A percentile compares a stretch with the other conserved stretches of the same genome.
phyloP scores from a whole-genome alignment of 176 grass and related monocot genomes.

The Cocos nucifera region DNA sequence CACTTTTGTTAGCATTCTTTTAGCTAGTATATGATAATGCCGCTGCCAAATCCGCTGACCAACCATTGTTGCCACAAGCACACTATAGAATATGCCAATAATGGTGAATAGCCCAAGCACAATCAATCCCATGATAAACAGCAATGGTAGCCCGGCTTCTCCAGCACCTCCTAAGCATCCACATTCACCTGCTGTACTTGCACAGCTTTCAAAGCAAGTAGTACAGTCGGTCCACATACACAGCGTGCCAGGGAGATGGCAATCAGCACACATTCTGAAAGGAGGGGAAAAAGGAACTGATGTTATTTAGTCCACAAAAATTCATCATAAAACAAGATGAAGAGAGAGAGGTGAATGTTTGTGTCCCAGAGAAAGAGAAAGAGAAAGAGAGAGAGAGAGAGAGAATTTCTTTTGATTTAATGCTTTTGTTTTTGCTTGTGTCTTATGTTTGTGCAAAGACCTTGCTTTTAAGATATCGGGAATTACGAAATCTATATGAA shows the following conservation, averaged over 20 bases:
- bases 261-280: slow-evolving; percentile 84
- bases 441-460: too few relatives aligned
- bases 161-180: slow-evolving; percentile 81
- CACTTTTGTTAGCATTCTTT: slow-evolving; percentile 83
- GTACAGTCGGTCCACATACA: slow-evolving; percentile 96
- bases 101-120: slow-evolving; percentile 54
- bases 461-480: too few relatives aligned
- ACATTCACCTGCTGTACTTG: slow-evolving; percentile 68
- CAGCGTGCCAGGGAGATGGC: slow-evolving; percentile 74
- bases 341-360: too few relatives aligned
- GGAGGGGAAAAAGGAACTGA: background rate
- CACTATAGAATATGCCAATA: slow-evolving; percentile 74
- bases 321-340: too few relatives aligned
- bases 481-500: too few relatives aligned
- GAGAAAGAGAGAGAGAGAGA: too few relatives aligned
- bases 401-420: too few relatives aligned
- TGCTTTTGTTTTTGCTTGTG: too few relatives aligned
- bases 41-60: slow-evolving; percentile 91
- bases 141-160: slow-evolving; percentile 61
- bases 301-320: too few relatives aligned
- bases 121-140: slow-evolving; percentile 78
- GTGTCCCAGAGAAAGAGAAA: too few relatives aligned
- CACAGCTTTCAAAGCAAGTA: slow-evolving; percentile 82
- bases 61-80: slow-evolving; percentile 76
- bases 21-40: slow-evolving; percentile 80